Base-by-base conservation (phyloP, 2,329 filamentous ascomycete species). In the Ophiosphaerella herpotricha region DNA sequence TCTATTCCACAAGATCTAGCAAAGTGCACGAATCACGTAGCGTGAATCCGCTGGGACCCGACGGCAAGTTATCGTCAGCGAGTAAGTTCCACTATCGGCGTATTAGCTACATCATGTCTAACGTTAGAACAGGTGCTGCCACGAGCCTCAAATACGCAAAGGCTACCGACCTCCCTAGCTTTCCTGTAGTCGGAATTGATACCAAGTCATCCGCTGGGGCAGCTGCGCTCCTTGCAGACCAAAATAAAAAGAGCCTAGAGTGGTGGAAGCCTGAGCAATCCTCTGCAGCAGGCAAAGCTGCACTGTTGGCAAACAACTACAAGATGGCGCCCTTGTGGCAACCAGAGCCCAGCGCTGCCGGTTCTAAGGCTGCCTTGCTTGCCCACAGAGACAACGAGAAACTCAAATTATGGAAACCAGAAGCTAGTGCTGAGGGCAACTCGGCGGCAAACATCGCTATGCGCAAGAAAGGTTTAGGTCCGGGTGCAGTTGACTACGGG, bases 171-270 rank as follows among this genome's bases (percentile, higher is more conserved):
- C 81, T 94, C 18, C 90, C 90, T 33, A 89, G 87, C 64, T 93
- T 82, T 63, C 89, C 90, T 11, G 85, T 87, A 8, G 71, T 80
- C 49, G 87, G 89, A 33, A 78, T 90, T 43, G 70, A 77, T 48
- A 74, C 78, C 39, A 76, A 73, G 36, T 74, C 79, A 43, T 90
- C 89, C 48, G 90, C 89, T 52, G 83, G 87, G 57, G 85, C 88
- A 47, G 91, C 90, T 46, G 89, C 89, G 35, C 83, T 82, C 43
- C 77, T 93, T 39, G 90, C 90, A 43, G 89, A 90, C 78, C 80
- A 84, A 41, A 89, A 84, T 65, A 84, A 84, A 60, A 89, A 84
- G 66, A 71, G 83, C 2, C 77, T 85, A 43, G 82, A 89, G 68
- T 77, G 79, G 67, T 89, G 86, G 85, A 87, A 83, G 66, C 85